Evolutionary conservation across 1,284 basidiomycete genomes (phyloP), one percentile per base, ranked within the genome.

Genomic region (Ustilago trichophora): DNA sequence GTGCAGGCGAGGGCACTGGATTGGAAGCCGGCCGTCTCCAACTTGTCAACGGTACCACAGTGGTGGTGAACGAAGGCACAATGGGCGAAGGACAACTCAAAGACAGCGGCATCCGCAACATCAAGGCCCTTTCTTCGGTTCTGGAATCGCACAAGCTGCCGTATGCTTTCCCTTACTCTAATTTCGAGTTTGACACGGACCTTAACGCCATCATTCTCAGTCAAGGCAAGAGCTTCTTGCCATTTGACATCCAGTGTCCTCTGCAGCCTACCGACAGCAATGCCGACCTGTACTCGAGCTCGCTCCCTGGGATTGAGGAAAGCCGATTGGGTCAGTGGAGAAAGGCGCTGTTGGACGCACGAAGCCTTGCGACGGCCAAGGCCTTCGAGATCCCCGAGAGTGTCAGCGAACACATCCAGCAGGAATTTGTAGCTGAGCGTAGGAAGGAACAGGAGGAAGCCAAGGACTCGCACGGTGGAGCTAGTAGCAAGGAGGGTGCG

Each of bases 131-230:
- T n/a, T 89, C 91, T 59, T 86, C 88, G 42, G 85, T 87, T 53
- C 87, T 93, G 76, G 84, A 83, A 34, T 83, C 84, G 13, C 91
- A 92, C 75, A 88, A 87, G 3, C 82, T 93, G n/a, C 84, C 87
- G 11, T 93, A 93, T 78, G 82, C 85, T 26, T 93, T 93, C 80
- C 91, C 92, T 0, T 93, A 87, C 82, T 90, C 88, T 72, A 78
- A 79, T 24, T 92, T 90, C 76, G 84, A 87, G 11, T 91, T 93
- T 74, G 85, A 88, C 24, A 91, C 90, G 1, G 90, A 92, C 71
- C 83, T 91, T 18, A 84, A 82, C 33, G 86, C 89, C 54, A 70
- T 93, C 22, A 82, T 91, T 0, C 78, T 91, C 6, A 86, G 86
- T 42, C 85, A 88, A 63, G 90, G 91, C 27, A 86, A 85, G 69